Conservation (phyloP, 148 eudicot genomes). For the Talinum fruticosum region DNA sequence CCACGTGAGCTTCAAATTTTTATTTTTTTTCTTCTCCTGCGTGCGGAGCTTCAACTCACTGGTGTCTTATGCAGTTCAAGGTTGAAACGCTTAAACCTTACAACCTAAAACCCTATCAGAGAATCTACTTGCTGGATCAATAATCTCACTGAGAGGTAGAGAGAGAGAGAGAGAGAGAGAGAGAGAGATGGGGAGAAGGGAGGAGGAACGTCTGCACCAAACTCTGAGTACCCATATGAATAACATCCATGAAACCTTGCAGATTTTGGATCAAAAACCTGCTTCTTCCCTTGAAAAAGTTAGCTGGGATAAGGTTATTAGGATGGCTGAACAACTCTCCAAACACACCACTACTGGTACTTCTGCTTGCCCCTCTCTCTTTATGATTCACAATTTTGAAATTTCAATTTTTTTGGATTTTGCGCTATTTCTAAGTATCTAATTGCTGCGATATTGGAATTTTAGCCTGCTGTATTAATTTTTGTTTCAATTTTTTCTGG, state of each 20-base stretch:
- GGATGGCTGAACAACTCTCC: slow-evolving; percentile 74
- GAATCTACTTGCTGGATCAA: background rate
- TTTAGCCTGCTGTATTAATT: background rate
- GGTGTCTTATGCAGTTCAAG: too few species aligned
- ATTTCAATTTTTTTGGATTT: background rate
- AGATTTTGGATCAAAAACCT: slow-evolving; percentile 64
- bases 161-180: background rate
- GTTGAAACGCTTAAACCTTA: background rate
- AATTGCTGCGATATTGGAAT: background rate
- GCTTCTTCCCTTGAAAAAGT: slow-evolving; percentile 63
- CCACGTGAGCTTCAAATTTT: too few species aligned
- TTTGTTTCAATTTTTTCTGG: background rate
- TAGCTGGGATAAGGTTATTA: slow-evolving; percentile 68
- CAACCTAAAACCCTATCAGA: background rate
- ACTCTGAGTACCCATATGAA: slow-evolving; percentile 38
- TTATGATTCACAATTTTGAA: background rate
- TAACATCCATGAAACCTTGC: slow-evolving; percentile 55
- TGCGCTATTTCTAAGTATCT: background rate
- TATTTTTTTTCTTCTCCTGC: background rate
- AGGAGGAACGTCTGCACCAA: slow-evolving; percentile 38
- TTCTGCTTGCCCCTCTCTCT: background rate
- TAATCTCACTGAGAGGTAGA: too few species aligned
- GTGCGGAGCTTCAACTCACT: too few species aligned
- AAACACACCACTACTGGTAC: slow-evolving; percentile 82
- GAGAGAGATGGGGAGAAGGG: slow-evolving; percentile 46